Evolutionary conservation across 2,329 filamentous ascomycete species (phyloP).

Genomic region (Phoma sp.): DNA sequence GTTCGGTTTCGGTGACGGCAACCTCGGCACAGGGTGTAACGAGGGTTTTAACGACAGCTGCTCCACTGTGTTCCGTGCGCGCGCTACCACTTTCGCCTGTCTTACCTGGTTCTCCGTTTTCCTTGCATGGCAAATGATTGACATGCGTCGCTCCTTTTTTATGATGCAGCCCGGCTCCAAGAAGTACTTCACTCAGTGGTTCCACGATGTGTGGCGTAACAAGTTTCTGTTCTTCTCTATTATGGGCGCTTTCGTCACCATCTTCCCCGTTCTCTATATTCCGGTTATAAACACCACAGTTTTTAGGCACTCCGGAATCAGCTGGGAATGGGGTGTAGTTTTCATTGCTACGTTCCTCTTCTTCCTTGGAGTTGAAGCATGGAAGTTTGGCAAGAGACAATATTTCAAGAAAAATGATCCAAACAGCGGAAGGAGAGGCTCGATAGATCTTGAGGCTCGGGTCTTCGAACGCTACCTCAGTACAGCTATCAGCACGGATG

Average conservation of each 20-base stretch:
- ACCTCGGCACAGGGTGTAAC: conserved; percentile 43
- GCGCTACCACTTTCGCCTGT: conserved; percentile 74
- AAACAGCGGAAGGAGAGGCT: conserved; percentile 31
- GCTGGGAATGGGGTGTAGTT: conserved; percentile 73
- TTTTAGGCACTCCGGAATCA: conserved; percentile 69
- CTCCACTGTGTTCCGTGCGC: conserved; percentile 55
- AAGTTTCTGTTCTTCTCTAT: conserved; percentile 63
- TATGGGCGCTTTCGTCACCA: conserved; percentile 39
- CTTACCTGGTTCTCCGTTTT: conserved; percentile 79
- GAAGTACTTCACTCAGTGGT: conserved; percentile 65
- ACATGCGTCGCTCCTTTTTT: conserved; percentile 76
- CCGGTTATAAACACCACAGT: conserved; percentile 69
- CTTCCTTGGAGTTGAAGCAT: conserved; percentile 67
- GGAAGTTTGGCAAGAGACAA: conserved; percentile 69
- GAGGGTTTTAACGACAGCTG: conserved; percentile 33
- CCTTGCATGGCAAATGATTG: conserved; percentile 74
- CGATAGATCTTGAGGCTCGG: conserved; percentile 38
- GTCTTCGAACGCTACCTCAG: conserved; percentile 43
- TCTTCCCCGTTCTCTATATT: conserved; percentile 61
- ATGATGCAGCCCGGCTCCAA: conserved; percentile 69
- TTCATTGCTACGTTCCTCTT: conserved; percentile 68
- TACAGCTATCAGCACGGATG: conserved; percentile 39
- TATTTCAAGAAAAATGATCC: conserved; percentile 40
- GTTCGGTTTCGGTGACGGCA: conserved; percentile 41
- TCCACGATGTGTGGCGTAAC: conserved; percentile 72